Conservation (phyloP, 257 asterid species). For the Paulownia fortunei region DNA sequence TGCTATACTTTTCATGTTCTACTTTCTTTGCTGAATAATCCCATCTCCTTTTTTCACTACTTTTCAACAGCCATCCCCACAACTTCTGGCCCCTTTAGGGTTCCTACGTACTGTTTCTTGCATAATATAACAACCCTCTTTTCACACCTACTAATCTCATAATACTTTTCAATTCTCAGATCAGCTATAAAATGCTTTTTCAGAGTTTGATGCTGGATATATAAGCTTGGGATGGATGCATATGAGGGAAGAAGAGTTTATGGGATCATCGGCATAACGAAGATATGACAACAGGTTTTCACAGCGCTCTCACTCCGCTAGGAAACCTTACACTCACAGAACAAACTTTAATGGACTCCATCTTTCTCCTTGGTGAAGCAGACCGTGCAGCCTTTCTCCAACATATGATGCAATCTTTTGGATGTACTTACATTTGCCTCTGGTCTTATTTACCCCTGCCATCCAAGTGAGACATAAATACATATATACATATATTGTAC, state of each 20-base stretch:
- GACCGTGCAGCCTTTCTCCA: conserved; percentile 53
- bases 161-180: conserved; percentile 36
- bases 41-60: conserved; percentile 2
- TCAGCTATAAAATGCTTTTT: background rate
- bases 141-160: background rate
- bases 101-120: background rate
- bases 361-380: conserved; percentile 50
- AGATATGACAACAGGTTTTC: background rate
- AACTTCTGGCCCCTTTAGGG: background rate
- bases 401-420: conserved; percentile 44
- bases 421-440: conserved; percentile 64
- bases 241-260: background rate
- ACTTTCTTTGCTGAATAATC: conserved; percentile 32
- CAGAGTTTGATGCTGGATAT: background rate
- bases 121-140: background rate
- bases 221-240: background rate
- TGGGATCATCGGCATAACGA: background rate
- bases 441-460: conserved; percentile 63
- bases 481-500: background rate
- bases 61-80: conserved; percentile 25
- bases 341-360: conserved; percentile 48
- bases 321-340: background rate
- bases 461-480: conserved; percentile 42
- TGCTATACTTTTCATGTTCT: conserved; percentile 36
- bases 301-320: background rate